Base-by-base conservation (phyloP, 1,284 basidiomycete genomes). In the Rhodofomes roseus region DNA sequence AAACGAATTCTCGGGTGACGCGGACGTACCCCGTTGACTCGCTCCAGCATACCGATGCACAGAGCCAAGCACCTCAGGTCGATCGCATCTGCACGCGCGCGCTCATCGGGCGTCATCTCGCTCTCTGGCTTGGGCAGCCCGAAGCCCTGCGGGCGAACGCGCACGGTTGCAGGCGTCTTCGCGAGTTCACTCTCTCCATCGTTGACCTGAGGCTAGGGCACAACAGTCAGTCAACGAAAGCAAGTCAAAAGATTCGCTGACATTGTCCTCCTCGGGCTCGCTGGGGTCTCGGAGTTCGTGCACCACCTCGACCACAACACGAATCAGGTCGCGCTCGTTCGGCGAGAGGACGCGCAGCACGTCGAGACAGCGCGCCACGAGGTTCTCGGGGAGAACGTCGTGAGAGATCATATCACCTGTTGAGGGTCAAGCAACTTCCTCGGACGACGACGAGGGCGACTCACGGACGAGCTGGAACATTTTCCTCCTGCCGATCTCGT, bases 401-500 rank as follows among this genome's bases (percentile, higher is more conserved):
- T 96, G 90, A 1, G 89, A 87, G 23, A 98, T 84, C 90, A 96
- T 95, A 60, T 94, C 90, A 62, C 84, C 90, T 92, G 63, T 25
- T 52, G 52, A 52, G 25, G 22, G 34, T 31, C 53, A 25, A 50
- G 8, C 57, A 29, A 8, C 41, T 43, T 20, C 31, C 29, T 40
- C 34, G 14, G 31, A n/a, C n/a, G n/a, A n/a, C n/a, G 20, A 56
- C 58, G 36, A 58, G 5, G 37, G 14, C 36, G 29, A 85, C 89
- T 74, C 69, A 89, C 92, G 85, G 63, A 95, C 86, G 40, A 96
- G 85, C 58, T 86, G 83, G 69, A 96, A 96, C 81, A 97, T 92
- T 76, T 95, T 96, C 61, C 96, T 79, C 60, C 96, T 76, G 9
- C 97, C 96, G 68, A 96, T 95, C 74, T 99, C 95, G 74, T 99